Percentiles rank a stretch among this genome's conserved stretches.
Conservation (phyloP, 768 basidiomycete genomes). For the Chalciporus chontae region DNA sequence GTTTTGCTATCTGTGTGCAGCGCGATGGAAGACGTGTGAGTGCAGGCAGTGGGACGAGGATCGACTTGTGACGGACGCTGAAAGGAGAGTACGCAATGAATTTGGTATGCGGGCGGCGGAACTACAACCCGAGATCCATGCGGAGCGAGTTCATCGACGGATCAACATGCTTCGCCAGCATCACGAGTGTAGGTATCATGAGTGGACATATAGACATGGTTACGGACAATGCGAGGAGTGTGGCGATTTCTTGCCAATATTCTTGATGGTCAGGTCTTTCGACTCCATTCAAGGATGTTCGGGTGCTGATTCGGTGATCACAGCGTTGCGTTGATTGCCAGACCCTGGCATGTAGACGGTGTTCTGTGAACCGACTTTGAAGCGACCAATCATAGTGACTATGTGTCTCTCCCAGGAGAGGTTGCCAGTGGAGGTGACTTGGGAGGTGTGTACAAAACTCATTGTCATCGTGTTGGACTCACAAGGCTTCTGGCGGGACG, state of each 20-base stretch:
- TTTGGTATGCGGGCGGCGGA: constrained; percentile 15
- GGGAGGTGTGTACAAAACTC: too few relatives aligned
- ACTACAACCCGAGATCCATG: constrained; percentile 15
- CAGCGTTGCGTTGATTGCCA: constrained; percentile 26
- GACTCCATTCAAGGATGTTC: not conserved
- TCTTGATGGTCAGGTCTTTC: constrained; percentile 40
- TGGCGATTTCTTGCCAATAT: constrained; percentile 34
- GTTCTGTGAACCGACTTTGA: constrained; percentile 28
- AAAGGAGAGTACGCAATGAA: constrained; percentile 23
- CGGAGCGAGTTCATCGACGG: constrained; percentile 15
- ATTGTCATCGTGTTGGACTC: too few relatives aligned
- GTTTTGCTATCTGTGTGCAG: constrained; percentile 67
- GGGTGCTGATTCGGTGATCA: not conserved
- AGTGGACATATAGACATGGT: constrained; percentile 45
- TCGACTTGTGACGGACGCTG: constrained; percentile 28
- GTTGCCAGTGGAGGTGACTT: too few relatives aligned
- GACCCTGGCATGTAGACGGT: constrained; percentile 23
- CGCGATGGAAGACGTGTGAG: constrained; percentile 55
- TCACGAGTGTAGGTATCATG: constrained; percentile 50
- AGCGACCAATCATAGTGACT: too few relatives aligned
- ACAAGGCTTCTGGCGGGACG: too few relatives aligned
- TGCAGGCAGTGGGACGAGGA: constrained; percentile 67
- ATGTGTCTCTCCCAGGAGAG: too few relatives aligned
- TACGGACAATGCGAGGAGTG: constrained; percentile 48
- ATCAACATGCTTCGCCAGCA: constrained; percentile 41